phyloP scores from a whole-genome alignment of 2,329 filamentous ascomycete species.

The Exophiala oligosperma region DNA sequence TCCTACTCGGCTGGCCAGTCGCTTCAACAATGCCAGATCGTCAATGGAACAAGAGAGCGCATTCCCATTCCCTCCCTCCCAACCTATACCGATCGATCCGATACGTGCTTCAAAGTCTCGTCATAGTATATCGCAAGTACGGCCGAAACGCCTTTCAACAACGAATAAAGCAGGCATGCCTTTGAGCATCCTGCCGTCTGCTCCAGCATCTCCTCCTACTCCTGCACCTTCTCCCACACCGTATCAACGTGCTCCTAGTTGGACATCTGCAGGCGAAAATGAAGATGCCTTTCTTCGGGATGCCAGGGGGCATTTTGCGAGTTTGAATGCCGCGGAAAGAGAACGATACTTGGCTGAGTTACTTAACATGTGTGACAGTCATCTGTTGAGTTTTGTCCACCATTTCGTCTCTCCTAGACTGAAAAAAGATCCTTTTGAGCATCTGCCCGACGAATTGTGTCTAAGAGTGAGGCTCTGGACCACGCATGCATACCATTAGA shows the following conservation, averaged over 20 bases:
- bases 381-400: constrained; percentile 92
- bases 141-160: constrained; percentile 27
- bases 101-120: constrained; percentile 34
- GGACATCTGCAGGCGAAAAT: constrained; percentile 56
- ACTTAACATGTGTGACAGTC: constrained; percentile 90
- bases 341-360: constrained; percentile 83
- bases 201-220: constrained; percentile 66
- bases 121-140: constrained; percentile 31
- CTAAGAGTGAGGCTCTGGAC: constrained; percentile 63
- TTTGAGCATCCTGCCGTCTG: constrained; percentile 62
- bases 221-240: constrained; percentile 66
- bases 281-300: constrained; percentile 82
- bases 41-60: constrained; percentile 34
- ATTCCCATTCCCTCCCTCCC: constrained; percentile 35
- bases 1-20: constrained; percentile 20
- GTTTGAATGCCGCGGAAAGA: constrained; percentile 72
- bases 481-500: background rate
- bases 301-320: constrained; percentile 76
- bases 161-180: constrained; percentile 48
- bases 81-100: constrained; percentile 33
- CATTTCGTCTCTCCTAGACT: constrained; percentile 91
- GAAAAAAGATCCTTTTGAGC: constrained; percentile 94
- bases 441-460: constrained; percentile 89
- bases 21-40: constrained; percentile 22
- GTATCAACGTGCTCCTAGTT: constrained; percentile 57